Evolutionary conservation across 1,139 yeast genomes (phyloP).

Genomic region (Yamadazyma diddensiae): DNA sequence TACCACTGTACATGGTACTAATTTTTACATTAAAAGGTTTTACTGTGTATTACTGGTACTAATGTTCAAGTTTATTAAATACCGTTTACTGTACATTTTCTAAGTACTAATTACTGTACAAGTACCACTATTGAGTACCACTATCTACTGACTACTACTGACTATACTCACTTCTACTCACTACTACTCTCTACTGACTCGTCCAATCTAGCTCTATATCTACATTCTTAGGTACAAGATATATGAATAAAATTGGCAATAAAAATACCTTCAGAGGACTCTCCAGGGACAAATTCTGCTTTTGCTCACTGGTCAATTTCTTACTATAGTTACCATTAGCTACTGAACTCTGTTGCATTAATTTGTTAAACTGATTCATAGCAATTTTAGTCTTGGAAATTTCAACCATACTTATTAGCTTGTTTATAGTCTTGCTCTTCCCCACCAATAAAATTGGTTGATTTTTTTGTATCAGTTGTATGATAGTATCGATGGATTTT

Average conservation of each 20-base stretch:
- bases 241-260: slow-evolving; percentile 14
- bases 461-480: slow-evolving; percentile 3
- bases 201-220: slow-evolving; percentile 12
- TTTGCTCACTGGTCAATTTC: slow-evolving; percentile 5
- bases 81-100: no score
- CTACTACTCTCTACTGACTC: slow-evolving; percentile 7
- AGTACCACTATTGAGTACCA: no score
- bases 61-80: no score
- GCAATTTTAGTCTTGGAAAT: slow-evolving; percentile 10
- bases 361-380: slow-evolving; percentile 13
- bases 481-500: slow-evolving; percentile 11
- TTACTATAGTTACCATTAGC: slow-evolving; percentile 10
- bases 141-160: no score
- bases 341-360: slow-evolving; percentile 11
- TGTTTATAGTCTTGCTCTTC: slow-evolving; percentile 10
- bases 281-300: slow-evolving; percentile 5
- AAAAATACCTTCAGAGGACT: slow-evolving; percentile 7
- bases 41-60: no score
- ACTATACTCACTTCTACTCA: no score
- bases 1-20: no score
- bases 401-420: slow-evolving; percentile 14
- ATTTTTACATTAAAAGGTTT: no score
- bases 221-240: slow-evolving; percentile 9
- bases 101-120: no score
- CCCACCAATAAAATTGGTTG: slow-evolving; percentile 9